Percentiles rank a stretch among this genome's conserved stretches.
phyloP scores from a whole-genome alignment of 495 filamentous ascomycete genomes.

The Cryomyces antarcticus region DNA sequence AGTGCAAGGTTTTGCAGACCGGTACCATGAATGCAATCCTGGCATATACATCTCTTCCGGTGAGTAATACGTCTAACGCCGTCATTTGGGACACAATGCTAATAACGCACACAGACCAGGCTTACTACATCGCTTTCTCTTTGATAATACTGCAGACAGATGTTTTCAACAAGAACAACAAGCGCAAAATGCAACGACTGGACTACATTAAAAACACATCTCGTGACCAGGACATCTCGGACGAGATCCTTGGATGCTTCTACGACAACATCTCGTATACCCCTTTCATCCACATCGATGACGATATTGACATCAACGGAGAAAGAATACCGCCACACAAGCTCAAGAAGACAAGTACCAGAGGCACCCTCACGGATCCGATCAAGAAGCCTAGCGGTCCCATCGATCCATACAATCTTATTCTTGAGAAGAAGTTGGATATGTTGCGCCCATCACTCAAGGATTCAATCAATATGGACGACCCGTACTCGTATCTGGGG shows the following conservation, averaged over 20 bases:
- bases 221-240: constrained; percentile 66
- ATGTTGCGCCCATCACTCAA: constrained; percentile 63
- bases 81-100: too few species aligned
- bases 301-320: constrained; percentile 63
- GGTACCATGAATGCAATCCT: constrained; percentile 96
- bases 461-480: constrained; percentile 80
- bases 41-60: constrained; percentile 76
- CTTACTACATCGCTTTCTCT: constrained; percentile 94
- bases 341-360: constrained; percentile 45
- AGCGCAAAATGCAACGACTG: constrained; percentile 91
- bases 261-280: constrained; percentile 98
- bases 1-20: constrained; percentile 81
- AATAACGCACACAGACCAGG: constrained; percentile 39
- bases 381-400: constrained; percentile 55
- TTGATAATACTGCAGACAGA: constrained; percentile 92
- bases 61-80: constrained; percentile 12
- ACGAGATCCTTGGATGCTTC: constrained; percentile 85
- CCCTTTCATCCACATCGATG: constrained; percentile 90
- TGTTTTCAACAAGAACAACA: constrained; percentile 98
- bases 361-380: constrained; percentile 43
- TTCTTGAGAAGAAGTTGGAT: constrained; percentile 74
- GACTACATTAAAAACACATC: constrained; percentile 88
- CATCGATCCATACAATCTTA: constrained; percentile 84
- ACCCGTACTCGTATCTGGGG: constrained; percentile 75
- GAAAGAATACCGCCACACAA: constrained; percentile 53